A percentile compares a stretch with the other conserved stretches of the same genome.
Conservation (phyloP, 768 basidiomycete species). For the Strobilomyces echinocephalus region DNA sequence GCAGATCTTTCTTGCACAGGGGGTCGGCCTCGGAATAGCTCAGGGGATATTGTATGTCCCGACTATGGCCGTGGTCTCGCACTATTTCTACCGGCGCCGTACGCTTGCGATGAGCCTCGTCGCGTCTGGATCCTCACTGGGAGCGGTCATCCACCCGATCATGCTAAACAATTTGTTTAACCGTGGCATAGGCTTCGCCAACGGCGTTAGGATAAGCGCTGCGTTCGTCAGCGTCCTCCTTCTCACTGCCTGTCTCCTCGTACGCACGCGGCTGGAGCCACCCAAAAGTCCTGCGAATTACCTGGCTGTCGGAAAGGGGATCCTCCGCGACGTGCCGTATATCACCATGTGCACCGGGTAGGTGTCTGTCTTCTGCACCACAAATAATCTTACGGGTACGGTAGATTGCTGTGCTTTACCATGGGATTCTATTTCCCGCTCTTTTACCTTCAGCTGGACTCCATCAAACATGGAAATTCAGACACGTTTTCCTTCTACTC, state of each 20-base stretch:
- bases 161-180: conserved; percentile 30
- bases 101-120: conserved; percentile 43
- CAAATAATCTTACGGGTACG: background rate
- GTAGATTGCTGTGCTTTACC: conserved; percentile 25
- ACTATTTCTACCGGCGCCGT: conserved; percentile 40
- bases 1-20: conserved; percentile 48
- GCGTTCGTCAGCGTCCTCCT: conserved; percentile 37
- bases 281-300: conserved; percentile 15
- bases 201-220: conserved; percentile 47
- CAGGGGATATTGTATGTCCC: conserved; percentile 47
- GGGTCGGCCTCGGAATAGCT: conserved; percentile 41
- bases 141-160: conserved; percentile 22
- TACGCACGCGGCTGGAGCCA: conserved; percentile 39
- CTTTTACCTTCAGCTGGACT: conserved; percentile 22
- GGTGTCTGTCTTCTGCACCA: background rate
- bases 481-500: conserved; percentile 51
- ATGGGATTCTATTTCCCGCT: conserved; percentile 43
- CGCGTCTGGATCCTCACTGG: conserved; percentile 35
- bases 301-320: conserved; percentile 12
- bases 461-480: conserved; percentile 43
- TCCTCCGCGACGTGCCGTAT: conserved; percentile 15
- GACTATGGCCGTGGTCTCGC: conserved; percentile 38
- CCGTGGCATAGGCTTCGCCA: conserved; percentile 32
- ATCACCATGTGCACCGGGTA: conserved; percentile 19
- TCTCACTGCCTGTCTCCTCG: conserved; percentile 29